Evolutionary conservation across 2,329 filamentous ascomycete genomes (phyloP).

Genomic region (Paracorniculantispora psalliotae): DNA sequence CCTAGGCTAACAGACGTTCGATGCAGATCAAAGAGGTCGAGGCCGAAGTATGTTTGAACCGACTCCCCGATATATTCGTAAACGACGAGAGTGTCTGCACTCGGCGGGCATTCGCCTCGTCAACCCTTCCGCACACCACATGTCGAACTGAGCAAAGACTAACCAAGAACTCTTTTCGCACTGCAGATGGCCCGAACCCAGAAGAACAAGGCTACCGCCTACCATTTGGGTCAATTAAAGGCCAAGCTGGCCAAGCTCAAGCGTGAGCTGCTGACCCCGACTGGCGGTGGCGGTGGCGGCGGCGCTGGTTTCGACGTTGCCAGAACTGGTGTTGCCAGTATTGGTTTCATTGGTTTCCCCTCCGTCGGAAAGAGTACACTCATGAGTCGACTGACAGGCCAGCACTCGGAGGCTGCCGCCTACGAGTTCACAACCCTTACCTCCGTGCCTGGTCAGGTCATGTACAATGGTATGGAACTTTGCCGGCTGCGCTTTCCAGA

Average conservation of each 20-base stretch:
- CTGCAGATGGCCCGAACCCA: slow-evolving; percentile 86
- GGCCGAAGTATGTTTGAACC: slow-evolving; percentile 65
- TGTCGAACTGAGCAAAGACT: background rate
- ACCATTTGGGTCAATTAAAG: slow-evolving; percentile 92
- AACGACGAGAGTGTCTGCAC: background rate
- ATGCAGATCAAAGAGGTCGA: slow-evolving; percentile 91
- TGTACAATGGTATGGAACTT: slow-evolving; percentile 67
- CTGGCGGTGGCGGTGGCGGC: slow-evolving; percentile 76
- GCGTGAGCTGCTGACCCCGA: slow-evolving; percentile 86
- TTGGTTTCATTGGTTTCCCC: slow-evolving; percentile 97
- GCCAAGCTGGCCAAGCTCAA: slow-evolving; percentile 98
- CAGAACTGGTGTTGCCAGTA: slow-evolving; percentile 91
- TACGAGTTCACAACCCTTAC: slow-evolving; percentile 99
- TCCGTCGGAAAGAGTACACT: slow-evolving; percentile 98
- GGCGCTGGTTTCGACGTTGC: slow-evolving; percentile 94
- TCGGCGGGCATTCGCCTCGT: background rate
- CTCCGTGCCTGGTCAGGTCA: slow-evolving; percentile 91
- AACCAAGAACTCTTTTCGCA: slow-evolving; percentile 17
- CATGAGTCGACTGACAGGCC: slow-evolving; percentile 90
- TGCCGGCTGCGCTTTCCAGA: too few species aligned
- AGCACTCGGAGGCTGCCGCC: slow-evolving; percentile 93
- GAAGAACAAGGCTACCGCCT: slow-evolving; percentile 95
- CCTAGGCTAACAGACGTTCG: slow-evolving; percentile 19
- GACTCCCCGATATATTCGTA: slow-evolving; percentile 6
- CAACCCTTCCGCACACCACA: background rate